Evolutionary conservation across 208 protist species (phyloP), one percentile per base, ranked within the genome.

Genomic region (Endotrypanum monterogeii): DNA sequence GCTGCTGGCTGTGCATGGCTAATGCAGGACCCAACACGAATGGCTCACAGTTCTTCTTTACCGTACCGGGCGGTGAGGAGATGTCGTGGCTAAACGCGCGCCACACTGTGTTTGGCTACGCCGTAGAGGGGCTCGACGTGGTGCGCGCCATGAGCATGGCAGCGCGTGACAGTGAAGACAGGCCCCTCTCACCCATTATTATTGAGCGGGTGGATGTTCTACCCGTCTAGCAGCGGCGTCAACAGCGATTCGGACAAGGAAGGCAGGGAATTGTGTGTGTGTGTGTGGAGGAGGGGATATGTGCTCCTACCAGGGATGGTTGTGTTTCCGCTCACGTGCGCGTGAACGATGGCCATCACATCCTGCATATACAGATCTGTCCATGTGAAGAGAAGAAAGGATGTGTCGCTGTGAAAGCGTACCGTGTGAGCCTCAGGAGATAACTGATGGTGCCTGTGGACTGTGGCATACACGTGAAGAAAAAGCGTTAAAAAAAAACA

Each of bases 91-190:
- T 99, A 70, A 96, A 98, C 75, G 91, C 88, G 23, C 95, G 98
- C 70, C 98, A 99, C 80, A 96, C 96, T 25, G 96, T 99, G 6
- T 98, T 99, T 67, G 97, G 98, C 18, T 81, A 86, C 66, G 95
- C 98, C 25, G 76, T 90, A 23, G 74, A 85, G n/a, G 92, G 93
- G 16, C 72, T 85, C 69, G 78, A 87, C 3, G 77, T 92, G 70
- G 78, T 97, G 58, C 80, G 67, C 30, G 76, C 73, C 28, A 85
- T 94, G 54, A 85, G 80, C 55, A 44, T 84, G 57, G 83, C 79
- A 6, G 75, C 73, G 25, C 67, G 78, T 7, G 82, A 88, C 28
- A 79, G 69, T 18, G 83, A 85, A 44, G 86, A 89, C 67, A 86
- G 81, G 74, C 89, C 87, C 62, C 73, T 88, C 12, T 78, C 68